Conservation (phyloP, 768 basidiomycete genomes). For the Royoungia palumana region DNA sequence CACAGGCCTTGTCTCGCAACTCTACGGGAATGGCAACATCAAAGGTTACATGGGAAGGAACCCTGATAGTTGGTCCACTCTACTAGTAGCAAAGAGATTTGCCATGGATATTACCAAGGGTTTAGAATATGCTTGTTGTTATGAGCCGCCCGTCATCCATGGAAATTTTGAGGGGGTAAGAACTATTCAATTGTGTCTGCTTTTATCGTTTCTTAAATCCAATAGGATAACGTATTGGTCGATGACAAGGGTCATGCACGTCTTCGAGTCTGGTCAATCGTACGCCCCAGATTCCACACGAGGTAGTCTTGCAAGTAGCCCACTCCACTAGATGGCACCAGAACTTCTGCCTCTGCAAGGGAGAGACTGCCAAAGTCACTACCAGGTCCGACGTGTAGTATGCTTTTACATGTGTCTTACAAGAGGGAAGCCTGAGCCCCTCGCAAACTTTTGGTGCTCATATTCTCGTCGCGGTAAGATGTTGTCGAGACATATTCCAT, state of each 20-base stretch:
- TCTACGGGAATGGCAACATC: conserved; percentile 22
- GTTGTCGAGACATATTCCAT: conserved; percentile 15
- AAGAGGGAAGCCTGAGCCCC: conserved; percentile 21
- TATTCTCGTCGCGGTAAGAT: conserved; percentile 11
- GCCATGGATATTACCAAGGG: conserved; percentile 18
- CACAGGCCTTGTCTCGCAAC: conserved; percentile 25
- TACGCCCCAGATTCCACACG: conserved; percentile 19
- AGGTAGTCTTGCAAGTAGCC: conserved; percentile 11
- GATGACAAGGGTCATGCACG: conserved; percentile 11
- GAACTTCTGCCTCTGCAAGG: conserved; percentile 16
- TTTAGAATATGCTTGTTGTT: conserved; percentile 22
- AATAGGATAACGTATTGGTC: conserved; percentile 27
- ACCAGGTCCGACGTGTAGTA: conserved; percentile 24
- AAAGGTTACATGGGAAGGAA: conserved; percentile 1
- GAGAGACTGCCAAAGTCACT: conserved; percentile 3
- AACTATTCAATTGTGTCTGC: background rate
- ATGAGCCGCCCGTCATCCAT: conserved; percentile 33
- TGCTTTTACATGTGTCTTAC: conserved; percentile 29
- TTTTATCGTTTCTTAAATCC: background rate
- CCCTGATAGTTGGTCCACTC: background rate
- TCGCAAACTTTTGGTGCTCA: background rate
- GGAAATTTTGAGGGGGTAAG: conserved; percentile 40
- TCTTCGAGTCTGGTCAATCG: conserved; percentile 30
- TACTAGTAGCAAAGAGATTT: conserved; percentile 10
- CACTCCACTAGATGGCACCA: conserved; percentile 27